Percentiles rank a stretch among this genome's conserved stretches.
Evolutionary conservation across 345 rosid genomes (phyloP).

Genomic region (thale cress (Arabidopsis thaliana)): TAIR10.1 NC_003075.7:10317501-10318000

Average conservation of each 20-base stretch:
- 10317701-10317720: slow-evolving; percentile 16
- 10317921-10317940: slow-evolving; percentile 65
- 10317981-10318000: slow-evolving; percentile 94
- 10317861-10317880: slow-evolving; percentile 74
- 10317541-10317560: slow-evolving; percentile 17
- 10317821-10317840: slow-evolving; percentile 55
- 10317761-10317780: not conserved
- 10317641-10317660: slow-evolving; percentile 8
- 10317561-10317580: slow-evolving; percentile 14
- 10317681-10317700: slow-evolving; percentile 17
- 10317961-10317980: slow-evolving; percentile 79
- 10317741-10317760: slow-evolving; percentile 11
- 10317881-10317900: slow-evolving; percentile 59
- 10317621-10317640: not conserved
- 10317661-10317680: slow-evolving; percentile 13
- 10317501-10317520: no score
- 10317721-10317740: slow-evolving; percentile 3
- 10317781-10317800: slow-evolving; percentile 40
- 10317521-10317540: not conserved
- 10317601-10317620: slow-evolving; percentile 30
- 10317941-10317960: slow-evolving; percentile 73
- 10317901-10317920: slow-evolving; percentile 54
- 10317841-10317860: slow-evolving; percentile 46
- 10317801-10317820: slow-evolving; percentile 55
- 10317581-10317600: slow-evolving; percentile 33